Evolutionary conservation across 768 basidiomycete species (phyloP).

Genomic region (Boletus patriciae): DNA sequence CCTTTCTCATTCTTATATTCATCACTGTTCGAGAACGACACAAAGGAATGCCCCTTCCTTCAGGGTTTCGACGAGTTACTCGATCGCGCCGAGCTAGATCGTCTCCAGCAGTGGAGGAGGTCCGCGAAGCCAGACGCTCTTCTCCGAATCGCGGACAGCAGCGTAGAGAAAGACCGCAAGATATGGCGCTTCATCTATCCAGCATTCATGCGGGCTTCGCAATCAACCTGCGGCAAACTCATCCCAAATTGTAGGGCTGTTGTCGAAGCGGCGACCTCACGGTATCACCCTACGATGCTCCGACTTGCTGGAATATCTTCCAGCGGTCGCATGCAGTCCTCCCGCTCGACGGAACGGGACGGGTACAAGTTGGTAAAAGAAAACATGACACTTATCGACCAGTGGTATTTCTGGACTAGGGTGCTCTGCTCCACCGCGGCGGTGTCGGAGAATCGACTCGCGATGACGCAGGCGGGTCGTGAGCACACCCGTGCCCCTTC

Average conservation of each 20-base stretch:
- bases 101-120: conserved; percentile 67
- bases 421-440: conserved; percentile 81
- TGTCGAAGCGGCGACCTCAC: conserved; percentile 64
- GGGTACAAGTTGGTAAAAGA: conserved; percentile 54
- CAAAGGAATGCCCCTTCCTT: conserved; percentile 47
- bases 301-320: conserved; percentile 72
- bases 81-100: conserved; percentile 56
- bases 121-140: conserved; percentile 55
- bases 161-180: conserved; percentile 60
- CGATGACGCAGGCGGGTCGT: conserved; percentile 52
- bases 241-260: conserved; percentile 59
- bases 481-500: conserved; percentile 72
- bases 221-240: conserved; percentile 47
- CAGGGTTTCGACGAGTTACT: conserved; percentile 66
- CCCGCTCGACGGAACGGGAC: conserved; percentile 51
- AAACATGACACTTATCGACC: conserved; percentile 59
- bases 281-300: conserved; percentile 71
- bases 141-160: conserved; percentile 71
- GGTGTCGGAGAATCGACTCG: conserved; percentile 59
- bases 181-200: conserved; percentile 79
- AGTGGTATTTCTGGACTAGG: conserved; percentile 85
- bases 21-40: conserved; percentile 54
- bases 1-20: conserved; percentile 42
- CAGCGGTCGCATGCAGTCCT: conserved; percentile 39
- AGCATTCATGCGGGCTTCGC: conserved; percentile 55